Evolutionary conservation across 441 rosid species (phyloP).

Genomic region (Capsella rubella): DNA sequence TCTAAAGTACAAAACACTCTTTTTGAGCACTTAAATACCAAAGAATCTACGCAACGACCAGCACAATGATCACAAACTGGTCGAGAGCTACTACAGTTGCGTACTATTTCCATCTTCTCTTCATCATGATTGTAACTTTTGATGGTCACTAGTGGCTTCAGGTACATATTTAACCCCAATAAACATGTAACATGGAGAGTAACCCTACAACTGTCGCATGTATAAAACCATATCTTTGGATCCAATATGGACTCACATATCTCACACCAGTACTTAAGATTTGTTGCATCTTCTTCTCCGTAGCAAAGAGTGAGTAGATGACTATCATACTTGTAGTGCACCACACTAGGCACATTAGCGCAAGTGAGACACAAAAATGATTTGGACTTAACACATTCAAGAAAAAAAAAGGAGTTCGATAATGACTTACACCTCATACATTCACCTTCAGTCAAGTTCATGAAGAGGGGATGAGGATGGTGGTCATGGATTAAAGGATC

Average conservation of each 20-base stretch:
- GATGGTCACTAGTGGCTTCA: background rate
- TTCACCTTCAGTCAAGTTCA: background rate
- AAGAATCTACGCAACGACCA: background rate
- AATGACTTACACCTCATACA: constrained; percentile 9
- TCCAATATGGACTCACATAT: background rate
- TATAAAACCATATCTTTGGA: constrained; percentile 7
- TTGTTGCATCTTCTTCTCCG: background rate
- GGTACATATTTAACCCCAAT: background rate
- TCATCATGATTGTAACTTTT: background rate
- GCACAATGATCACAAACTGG: background rate
- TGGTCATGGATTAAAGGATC: background rate
- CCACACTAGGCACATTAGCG: background rate
- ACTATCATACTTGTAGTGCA: constrained; percentile 11
- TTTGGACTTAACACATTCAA: background rate
- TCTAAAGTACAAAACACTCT: background rate
- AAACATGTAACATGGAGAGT: constrained; percentile 16
- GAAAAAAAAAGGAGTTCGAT: background rate
- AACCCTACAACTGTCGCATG: background rate
- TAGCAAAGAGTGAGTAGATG: constrained; percentile 16
- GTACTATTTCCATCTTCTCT: background rate
- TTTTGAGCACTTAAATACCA: background rate
- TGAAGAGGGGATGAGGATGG: constrained; percentile 14
- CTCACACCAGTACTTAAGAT: background rate
- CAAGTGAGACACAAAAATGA: background rate
- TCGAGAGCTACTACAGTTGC: background rate